A percentile compares a stretch with the other conserved stretches of the same genome.
Evolutionary conservation across 257 asterid genomes (phyloP).

Genomic region (Solanum pimpinellifolium): DNA sequence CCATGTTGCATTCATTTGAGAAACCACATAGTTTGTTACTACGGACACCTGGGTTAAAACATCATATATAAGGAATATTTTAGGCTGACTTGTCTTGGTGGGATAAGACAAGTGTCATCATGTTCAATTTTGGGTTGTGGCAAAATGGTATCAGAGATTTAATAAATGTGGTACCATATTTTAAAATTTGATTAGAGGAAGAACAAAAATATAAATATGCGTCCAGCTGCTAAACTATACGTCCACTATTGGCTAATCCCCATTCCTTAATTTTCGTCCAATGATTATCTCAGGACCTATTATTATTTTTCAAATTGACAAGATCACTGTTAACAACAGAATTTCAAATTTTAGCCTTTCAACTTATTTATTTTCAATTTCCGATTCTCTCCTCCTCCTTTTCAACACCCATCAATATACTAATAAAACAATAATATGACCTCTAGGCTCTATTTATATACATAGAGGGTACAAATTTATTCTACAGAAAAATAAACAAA

Average conservation of each 20-base stretch:
- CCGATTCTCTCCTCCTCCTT: background rate
- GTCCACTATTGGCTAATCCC: background rate
- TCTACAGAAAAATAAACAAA: too few relatives aligned
- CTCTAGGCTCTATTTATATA: too few relatives aligned
- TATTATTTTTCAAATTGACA: background rate
- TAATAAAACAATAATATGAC: too few relatives aligned
- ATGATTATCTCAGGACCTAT: background rate
- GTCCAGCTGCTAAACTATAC: background rate
- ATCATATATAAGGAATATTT: background rate
- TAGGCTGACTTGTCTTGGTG: background rate
- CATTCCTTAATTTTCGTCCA: background rate
- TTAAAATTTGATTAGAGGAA: too few relatives aligned
- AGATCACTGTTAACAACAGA: background rate
- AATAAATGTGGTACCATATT: background rate
- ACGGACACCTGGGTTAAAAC: background rate
- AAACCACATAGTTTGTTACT: background rate
- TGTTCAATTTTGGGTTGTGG: background rate
- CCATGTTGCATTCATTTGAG: background rate
- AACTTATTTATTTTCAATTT: too few relatives aligned
- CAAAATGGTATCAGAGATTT: background rate
- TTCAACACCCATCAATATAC: too few relatives aligned
- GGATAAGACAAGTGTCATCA: background rate
- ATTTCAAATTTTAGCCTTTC: background rate
- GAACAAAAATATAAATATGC: background rate
- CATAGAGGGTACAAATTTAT: too few relatives aligned